Evolutionary conservation across 202 grass and related monocot species (phyloP), one percentile per base, ranked within the genome.

Genomic region (Hordeum pubiflorum): DNA sequence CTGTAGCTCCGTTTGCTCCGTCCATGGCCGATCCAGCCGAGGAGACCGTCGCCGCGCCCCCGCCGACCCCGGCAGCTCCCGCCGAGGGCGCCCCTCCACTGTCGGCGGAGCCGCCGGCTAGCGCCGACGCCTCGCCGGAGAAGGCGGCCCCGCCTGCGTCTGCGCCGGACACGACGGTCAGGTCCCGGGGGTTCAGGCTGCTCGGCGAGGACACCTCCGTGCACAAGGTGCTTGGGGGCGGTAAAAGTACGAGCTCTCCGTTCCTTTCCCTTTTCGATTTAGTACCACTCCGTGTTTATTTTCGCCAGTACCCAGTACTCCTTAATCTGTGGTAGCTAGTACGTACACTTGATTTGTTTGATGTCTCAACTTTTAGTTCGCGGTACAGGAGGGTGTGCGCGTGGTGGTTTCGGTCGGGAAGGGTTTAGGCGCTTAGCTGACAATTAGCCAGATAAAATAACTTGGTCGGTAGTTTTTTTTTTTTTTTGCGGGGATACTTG

Each of bases 191-290:
- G 5, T 91, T 86, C 75, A 84, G 20, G 74, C 82, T 91, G 37
- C 80, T 91, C 9, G 75, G 79, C n/a, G 82, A 88, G 79, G 89
- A 86, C 75, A 91, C 83, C 43, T 82, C 86, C 69, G 75, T 88
- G 41, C 89, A 91, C 70, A 82, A 77, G 69, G 76, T 14, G 32
- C 83, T 91, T 23, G 89, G 89, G 5, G 89, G 86, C 54, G 89
- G 89, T 13, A 91, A 91, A 88, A 75, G 89, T 91, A 80, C 7
- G 83, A 18, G 8, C 59, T 36, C 10, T 38, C 67, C 43, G 7
- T 26, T 31, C 39, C 2, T 21, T 11, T 22, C 23, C 29, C 2
- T 38, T 22, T 3, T 5, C 2, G 0, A 21, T 0, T 21, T n/a
- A 11, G 3, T 26, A 2, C 31, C 2, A 32, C 31, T 32, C 31